These are phyloP conservation scores for Puccinia horiana DNA, from an alignment of 1,284 basidiomycete species.

Conservation along the genomic window DNA sequence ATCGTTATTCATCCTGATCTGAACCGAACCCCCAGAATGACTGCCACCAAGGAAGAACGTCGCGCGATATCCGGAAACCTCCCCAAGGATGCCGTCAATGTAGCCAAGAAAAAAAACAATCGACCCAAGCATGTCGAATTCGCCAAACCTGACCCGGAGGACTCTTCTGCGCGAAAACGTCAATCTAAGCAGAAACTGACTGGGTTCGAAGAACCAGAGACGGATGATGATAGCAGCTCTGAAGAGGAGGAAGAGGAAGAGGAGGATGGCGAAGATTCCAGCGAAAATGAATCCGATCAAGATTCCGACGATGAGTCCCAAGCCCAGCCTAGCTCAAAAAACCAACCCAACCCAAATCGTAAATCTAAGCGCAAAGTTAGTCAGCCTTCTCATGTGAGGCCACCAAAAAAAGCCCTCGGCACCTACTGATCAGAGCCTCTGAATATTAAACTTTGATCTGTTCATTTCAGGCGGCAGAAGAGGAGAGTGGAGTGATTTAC, in stretches of 20 bases:
- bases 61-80: neutral
- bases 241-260: constrained; percentile 81
- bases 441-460: neutral
- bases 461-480: constrained; percentile 56
- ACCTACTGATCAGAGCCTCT: constrained; percentile 6
- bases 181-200: constrained; percentile 7
- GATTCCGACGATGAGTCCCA: neutral
- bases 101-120: neutral
- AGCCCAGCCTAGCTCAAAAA: neutral
- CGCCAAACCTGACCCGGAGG: neutral
- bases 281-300: constrained; percentile 63
- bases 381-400: constrained; percentile 6
- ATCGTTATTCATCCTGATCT: neutral
- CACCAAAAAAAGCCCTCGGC: constrained; percentile 23
- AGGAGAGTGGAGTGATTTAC: constrained; percentile 81
- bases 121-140: neutral
- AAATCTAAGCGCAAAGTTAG: constrained; percentile 16
- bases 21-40: neutral
- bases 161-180: neutral
- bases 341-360: neutral
- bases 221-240: constrained; percentile 66
- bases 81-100: neutral
- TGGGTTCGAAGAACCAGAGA: constrained; percentile 58
- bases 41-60: neutral
- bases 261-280: constrained; percentile 78